Evolutionary conservation across 306 rosid species (phyloP).

Genomic region (Lathyrus aphaca): DNA sequence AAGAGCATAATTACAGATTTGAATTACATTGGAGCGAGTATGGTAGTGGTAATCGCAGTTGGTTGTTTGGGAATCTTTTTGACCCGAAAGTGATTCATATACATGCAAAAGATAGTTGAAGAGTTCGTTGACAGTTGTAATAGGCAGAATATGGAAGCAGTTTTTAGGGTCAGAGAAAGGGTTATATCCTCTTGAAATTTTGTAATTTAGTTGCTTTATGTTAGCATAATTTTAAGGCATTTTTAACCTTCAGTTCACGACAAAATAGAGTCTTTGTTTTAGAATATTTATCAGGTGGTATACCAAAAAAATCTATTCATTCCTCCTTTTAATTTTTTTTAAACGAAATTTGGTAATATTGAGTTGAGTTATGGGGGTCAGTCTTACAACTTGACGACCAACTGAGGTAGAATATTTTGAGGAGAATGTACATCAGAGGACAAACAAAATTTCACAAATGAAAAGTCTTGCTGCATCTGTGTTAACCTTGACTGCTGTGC

Average conservation of each 20-base stretch:
- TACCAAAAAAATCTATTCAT: background rate
- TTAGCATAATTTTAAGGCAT: conserved; percentile 28
- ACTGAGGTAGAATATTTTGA: conserved; percentile 21
- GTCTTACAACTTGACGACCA: conserved; percentile 16
- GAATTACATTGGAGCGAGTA: conserved; percentile 47
- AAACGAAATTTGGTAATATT: too few species aligned
- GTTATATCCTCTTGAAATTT: conserved; percentile 46
- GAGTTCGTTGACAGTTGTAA: conserved; percentile 43
- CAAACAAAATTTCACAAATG: conserved; percentile 7
- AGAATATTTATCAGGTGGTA: conserved; percentile 28
- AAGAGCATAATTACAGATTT: conserved; percentile 45
- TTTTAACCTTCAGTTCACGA: conserved; percentile 25
- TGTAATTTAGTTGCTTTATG: conserved; percentile 40
- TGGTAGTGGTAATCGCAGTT: conserved; percentile 54
- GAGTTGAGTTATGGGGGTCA: conserved; percentile 17
- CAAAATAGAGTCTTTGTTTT: conserved; percentile 29
- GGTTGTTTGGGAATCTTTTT: conserved; percentile 72
- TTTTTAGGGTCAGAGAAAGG: conserved; percentile 35
- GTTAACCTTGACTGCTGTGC: background rate
- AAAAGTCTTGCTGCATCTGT: background rate
- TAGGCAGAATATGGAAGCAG: conserved; percentile 42
- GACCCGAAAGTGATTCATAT: conserved; percentile 50
- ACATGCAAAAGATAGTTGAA: conserved; percentile 23
- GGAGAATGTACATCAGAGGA: background rate
- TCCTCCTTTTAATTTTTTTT: background rate